These are phyloP conservation scores for Diutina rugosa DNA, from an alignment of 1,139 yeast species.

Conservation along the genomic window DNA sequence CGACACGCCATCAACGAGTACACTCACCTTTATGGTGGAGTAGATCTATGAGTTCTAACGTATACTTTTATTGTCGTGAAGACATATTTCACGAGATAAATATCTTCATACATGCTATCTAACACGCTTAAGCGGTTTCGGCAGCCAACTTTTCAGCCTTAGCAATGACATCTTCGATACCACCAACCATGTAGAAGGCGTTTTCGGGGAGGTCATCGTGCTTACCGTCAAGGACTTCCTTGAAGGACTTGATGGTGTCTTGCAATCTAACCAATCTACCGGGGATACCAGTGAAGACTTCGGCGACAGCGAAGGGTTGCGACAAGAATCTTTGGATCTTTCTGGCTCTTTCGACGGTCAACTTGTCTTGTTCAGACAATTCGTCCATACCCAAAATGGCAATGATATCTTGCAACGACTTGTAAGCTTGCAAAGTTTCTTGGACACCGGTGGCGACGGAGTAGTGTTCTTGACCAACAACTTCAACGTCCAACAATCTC, in stretches of 20 bases:
- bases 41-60: not conserved
- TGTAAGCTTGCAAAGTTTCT: slow-evolving; percentile 98
- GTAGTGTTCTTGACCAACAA: slow-evolving; percentile 98
- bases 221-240: slow-evolving; percentile 95
- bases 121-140: slow-evolving; percentile 53
- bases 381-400: slow-evolving; percentile 99
- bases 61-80: not conserved
- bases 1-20: too few species aligned
- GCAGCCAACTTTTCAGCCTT: slow-evolving; percentile 98
- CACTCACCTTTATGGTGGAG: too few species aligned
- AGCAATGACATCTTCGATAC: slow-evolving; percentile 95
- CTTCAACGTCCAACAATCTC: slow-evolving; percentile 93
- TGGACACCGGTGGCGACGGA: slow-evolving; percentile 89
- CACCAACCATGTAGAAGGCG: slow-evolving; percentile 99
- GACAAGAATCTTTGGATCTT: slow-evolving; percentile 99
- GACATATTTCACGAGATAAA: not conserved
- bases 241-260: slow-evolving; percentile 91
- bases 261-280: slow-evolving; percentile 95
- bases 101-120: not conserved
- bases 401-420: slow-evolving; percentile 98
- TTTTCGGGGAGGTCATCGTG: slow-evolving; percentile 97
- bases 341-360: slow-evolving; percentile 99
- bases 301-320: slow-evolving; percentile 99
- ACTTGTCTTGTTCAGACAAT: slow-evolving; percentile 95
- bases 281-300: slow-evolving; percentile 98